Percentiles rank a stretch among this genome's conserved stretches.
phyloP scores from a whole-genome alignment of 148 eudicot genomes.

The Spergularia marina region DNA sequence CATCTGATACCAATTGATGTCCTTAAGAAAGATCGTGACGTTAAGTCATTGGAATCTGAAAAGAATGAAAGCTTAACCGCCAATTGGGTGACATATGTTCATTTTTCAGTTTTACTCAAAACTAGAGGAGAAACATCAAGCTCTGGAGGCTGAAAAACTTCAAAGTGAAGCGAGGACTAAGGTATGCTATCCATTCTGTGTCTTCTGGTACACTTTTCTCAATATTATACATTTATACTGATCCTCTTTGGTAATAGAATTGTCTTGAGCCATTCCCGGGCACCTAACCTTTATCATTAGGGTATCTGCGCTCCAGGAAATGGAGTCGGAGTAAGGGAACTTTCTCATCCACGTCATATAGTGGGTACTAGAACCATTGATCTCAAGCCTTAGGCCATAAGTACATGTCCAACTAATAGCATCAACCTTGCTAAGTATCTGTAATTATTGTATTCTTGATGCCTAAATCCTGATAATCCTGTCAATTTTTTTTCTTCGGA shows the following conservation, averaged over 20 bases:
- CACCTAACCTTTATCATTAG: neutral
- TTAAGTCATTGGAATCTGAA: neutral
- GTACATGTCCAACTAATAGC: neutral
- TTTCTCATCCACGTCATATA: neutral
- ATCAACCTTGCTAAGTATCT: neutral
- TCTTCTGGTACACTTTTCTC: neutral
- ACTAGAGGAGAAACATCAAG: conserved; percentile 86
- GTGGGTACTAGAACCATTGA: neutral
- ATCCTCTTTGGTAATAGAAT: neutral
- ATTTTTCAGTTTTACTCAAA: conserved; percentile 55
- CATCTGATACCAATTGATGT: neutral
- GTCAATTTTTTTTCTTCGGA: neutral
- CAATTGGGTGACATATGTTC: neutral
- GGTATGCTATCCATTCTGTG: conserved; percentile 42
- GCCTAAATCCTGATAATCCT: neutral
- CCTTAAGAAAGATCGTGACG: neutral
- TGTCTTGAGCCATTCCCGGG: neutral
- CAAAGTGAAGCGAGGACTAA: conserved; percentile 71
- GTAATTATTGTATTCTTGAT: neutral
- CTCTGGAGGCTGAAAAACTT: conserved; percentile 78
- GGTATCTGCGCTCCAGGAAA: neutral
- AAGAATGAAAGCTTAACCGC: neutral
- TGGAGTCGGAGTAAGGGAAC: neutral
- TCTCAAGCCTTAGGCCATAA: neutral
- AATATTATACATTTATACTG: neutral